Conservation (phyloP, 2,329 filamentous ascomycete species). For the Xylaria sp. region DNA sequence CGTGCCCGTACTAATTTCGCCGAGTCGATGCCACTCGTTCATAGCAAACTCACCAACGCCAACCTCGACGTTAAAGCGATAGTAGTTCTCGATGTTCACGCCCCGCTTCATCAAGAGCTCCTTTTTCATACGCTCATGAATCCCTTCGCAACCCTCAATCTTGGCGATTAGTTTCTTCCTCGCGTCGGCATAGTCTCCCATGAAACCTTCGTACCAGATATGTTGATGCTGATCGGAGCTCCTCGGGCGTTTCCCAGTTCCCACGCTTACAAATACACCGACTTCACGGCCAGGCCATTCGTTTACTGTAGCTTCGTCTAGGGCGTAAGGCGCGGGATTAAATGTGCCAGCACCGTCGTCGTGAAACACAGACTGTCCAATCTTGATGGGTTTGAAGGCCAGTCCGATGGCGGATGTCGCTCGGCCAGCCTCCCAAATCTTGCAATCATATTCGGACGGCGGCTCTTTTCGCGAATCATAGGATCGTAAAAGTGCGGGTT, state of each 20-base stretch:
- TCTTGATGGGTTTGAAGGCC: constrained; percentile 91
- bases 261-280: constrained; percentile 86
- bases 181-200: constrained; percentile 90
- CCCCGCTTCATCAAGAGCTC: constrained; percentile 71
- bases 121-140: constrained; percentile 77
- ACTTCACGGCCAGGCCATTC: constrained; percentile 94
- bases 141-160: constrained; percentile 91
- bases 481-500: constrained; percentile 74
- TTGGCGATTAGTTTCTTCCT: constrained; percentile 78
- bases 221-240: constrained; percentile 63
- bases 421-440: constrained; percentile 92
- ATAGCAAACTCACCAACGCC: constrained; percentile 96
- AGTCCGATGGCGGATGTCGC: constrained; percentile 89
- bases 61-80: constrained; percentile 92
- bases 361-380: constrained; percentile 89
- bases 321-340: constrained; percentile 77
- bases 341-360: constrained; percentile 90
- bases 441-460: constrained; percentile 85
- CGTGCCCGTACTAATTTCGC: constrained; percentile 90
- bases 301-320: constrained; percentile 87
- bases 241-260: constrained; percentile 77
- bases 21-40: constrained; percentile 95
- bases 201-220: constrained; percentile 89
- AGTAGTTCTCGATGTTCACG: constrained; percentile 86
- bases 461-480: constrained; percentile 94